These are phyloP conservation scores for Themeda triandra DNA, from an alignment of 176 grass and related monocot genomes.

Conservation along the genomic window DNA sequence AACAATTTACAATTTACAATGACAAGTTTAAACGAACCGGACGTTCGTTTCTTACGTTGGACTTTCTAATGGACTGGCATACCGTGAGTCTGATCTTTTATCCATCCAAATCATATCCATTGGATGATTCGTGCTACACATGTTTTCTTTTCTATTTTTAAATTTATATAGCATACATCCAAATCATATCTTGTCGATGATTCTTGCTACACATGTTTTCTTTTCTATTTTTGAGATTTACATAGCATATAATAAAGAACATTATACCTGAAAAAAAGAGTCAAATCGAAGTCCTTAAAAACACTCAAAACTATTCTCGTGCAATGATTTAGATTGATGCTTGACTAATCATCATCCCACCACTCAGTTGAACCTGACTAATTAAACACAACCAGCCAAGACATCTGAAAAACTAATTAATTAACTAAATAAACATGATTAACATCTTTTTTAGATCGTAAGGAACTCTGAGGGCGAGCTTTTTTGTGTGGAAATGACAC, in stretches of 20 bases:
- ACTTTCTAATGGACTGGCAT: no score
- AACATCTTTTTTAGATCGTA: no score
- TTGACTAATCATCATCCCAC: not conserved
- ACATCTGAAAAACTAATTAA: not conserved
- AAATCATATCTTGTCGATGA: no score
- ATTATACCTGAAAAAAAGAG: no score
- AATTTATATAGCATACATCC: not conserved
- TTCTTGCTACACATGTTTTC: not conserved
- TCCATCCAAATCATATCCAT: not conserved
- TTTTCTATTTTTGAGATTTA: not conserved
- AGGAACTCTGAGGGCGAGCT: no score
- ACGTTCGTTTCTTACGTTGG: no score
- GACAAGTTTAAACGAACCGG: no score
- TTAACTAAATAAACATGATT: not conserved
- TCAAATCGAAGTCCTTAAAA: not conserved
- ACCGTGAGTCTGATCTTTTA: not conserved
- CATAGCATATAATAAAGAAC: no score
- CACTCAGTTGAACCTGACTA: not conserved
- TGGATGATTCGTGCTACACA: not conserved
- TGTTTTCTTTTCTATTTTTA: not conserved
- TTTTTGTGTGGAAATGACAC: not conserved
- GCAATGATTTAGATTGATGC: not conserved
- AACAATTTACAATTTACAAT: no score
- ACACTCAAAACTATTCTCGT: not conserved
- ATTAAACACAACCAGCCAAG: not conserved